Base-by-base conservation (phyloP, 1,284 basidiomycete species). In the Rhodotorula sp. region DNA sequence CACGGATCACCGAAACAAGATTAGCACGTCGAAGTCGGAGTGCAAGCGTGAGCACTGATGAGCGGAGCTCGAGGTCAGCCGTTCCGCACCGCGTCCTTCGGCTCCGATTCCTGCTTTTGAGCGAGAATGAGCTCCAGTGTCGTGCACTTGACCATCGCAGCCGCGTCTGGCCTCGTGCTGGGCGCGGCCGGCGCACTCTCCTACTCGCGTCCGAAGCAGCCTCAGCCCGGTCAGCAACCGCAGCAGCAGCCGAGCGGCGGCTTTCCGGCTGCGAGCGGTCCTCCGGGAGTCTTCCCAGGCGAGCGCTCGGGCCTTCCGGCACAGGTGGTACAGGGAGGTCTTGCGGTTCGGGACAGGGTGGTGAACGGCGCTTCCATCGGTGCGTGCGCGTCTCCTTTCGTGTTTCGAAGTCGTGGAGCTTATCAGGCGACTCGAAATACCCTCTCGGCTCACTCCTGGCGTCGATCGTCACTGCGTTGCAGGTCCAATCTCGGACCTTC, bases 401-500 rank as follows among this genome's bases (percentile, higher is more conserved):
- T 34, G 34, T 25, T n/a, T 25, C 3, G 7, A 7, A 13, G 8
- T 8, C 44, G 41, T 21, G 4, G 25, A 5, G 12, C 3, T 3
- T 8, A 10, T 4, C 14, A 16, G 0, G 25, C 7, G 10, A 27
- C 23, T 23, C 4, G 16, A 5, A 46, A 9, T 10, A 25, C 23
- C 17, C 46, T 14, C 14, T n/a, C 34, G 34, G 14, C 8, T 17
- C 1, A 4, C 9, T 17, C n/a, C 19, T 14, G 21, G 8, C 44
- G 3, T 7, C 25, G 0, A 16, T 16, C 14, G 14, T n/a, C 23
- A 3, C n/a, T n/a, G 19, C 12, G 7, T 1, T 27, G 48, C 49
- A 78, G 78, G 78, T 7, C 78, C 78, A 21, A 74, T 79, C 58
- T 72, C 72, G 19, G 78, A 79, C 67, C 61, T 77, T 23, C 68